Percentiles rank a stretch among this genome's conserved stretches.
These are phyloP conservation scores for Linderniella brevidens DNA, from an alignment of 257 asterid species.

Conservation along the genomic window DNA sequence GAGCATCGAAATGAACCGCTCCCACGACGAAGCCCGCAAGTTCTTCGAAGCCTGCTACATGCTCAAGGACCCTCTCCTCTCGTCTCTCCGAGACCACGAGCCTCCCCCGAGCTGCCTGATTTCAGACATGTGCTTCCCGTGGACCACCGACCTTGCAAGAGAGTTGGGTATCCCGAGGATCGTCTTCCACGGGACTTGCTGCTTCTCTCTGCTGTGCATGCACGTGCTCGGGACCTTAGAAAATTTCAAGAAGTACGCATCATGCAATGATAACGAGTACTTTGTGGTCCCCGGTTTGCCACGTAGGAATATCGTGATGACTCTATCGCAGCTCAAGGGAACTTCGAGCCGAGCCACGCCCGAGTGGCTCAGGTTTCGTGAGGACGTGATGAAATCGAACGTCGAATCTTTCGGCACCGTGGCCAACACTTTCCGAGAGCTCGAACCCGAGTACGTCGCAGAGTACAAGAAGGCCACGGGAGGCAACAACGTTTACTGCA, in stretches of 20 bases:
- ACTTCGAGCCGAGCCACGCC: conserved; percentile 12
- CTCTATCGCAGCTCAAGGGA: conserved; percentile 22
- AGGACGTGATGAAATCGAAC: conserved; percentile 21
- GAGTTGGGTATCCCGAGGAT: conserved; percentile 21
- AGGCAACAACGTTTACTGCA: conserved; percentile 35
- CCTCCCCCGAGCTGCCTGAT: conserved; percentile 29
- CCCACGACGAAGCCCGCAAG: conserved; percentile 12
- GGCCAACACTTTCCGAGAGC: conserved; percentile 33
- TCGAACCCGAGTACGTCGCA: conserved; percentile 23
- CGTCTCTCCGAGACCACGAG: conserved; percentile 6
- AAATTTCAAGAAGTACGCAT: conserved; percentile 11
- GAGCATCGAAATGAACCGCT: conserved; percentile 27
- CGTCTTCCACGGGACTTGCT: conserved; percentile 30
- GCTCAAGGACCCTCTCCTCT: conserved; percentile 18
- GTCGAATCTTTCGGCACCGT: conserved; percentile 21
- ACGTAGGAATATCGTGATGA: conserved; percentile 16
- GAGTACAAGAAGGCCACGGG: conserved; percentile 14
- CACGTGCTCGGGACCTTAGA: conserved; percentile 14
- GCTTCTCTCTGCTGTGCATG: conserved; percentile 18
- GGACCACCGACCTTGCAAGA: conserved; percentile 18
- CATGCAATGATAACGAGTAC: conserved; percentile 6
- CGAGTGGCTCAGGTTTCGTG: conserved; percentile 13
- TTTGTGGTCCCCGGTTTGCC: conserved; percentile 26
- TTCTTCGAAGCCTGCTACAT: conserved; percentile 21
- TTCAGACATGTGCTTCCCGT: conserved; percentile 20